Evolutionary conservation across 345 rosid genomes (phyloP).

Genomic region (Lumnitzera littorea): DNA sequence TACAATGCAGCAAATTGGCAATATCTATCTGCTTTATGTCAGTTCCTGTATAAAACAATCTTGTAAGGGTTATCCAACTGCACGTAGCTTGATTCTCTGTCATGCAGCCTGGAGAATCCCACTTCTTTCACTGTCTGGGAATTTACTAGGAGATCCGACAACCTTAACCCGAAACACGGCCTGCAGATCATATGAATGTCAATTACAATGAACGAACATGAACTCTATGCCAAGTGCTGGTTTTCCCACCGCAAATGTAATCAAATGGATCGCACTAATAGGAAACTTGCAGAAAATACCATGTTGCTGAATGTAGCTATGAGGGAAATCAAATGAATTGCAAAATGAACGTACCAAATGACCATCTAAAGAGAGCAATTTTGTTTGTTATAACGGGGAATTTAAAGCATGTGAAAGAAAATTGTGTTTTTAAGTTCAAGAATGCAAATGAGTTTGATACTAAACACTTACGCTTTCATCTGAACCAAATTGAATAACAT

Average conservation of each 20-base stretch:
- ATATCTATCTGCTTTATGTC: conserved; percentile 7
- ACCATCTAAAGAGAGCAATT: not conserved
- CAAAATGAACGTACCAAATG: not conserved
- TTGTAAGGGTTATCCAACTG: not conserved
- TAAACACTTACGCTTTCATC: conserved; percentile 40
- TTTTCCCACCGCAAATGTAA: too few species aligned
- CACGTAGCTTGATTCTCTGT: conserved; percentile 4
- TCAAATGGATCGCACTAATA: too few species aligned
- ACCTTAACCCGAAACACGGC: conserved; percentile 71
- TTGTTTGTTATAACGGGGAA: not conserved
- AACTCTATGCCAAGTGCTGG: too few species aligned
- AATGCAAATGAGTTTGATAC: not conserved
- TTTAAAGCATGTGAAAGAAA: not conserved
- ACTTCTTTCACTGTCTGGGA: conserved; percentile 18
- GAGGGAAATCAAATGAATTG: not conserved
- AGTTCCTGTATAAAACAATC: conserved; percentile 6
- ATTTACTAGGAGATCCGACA: conserved; percentile 25
- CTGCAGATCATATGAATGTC: conserved; percentile 25
- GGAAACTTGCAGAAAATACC: too few species aligned
- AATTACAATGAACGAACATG: not conserved
- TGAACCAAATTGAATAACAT: conserved; percentile 60
- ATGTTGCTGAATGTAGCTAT: too few species aligned
- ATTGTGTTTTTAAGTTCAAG: not conserved
- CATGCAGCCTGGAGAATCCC: conserved; percentile 53
- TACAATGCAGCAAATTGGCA: conserved; percentile 1